phyloP scores from a whole-genome alignment of 2,329 filamentous ascomycete species.

The Xylariales sp. region DNA sequence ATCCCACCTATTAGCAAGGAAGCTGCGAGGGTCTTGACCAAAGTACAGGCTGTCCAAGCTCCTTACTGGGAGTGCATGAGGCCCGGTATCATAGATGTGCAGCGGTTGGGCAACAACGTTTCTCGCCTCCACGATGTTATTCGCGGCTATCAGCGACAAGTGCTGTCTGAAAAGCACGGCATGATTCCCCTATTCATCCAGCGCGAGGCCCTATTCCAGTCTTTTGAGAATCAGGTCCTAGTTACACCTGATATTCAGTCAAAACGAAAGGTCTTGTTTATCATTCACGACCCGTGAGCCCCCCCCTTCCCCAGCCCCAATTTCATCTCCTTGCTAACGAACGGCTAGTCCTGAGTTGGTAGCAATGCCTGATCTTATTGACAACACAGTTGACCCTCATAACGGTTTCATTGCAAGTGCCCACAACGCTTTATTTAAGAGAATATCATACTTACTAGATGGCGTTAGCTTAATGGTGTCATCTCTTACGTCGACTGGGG shows the following conservation, averaged over 20 bases:
- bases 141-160: constrained; percentile 78
- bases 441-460: constrained; percentile 37
- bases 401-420: constrained; percentile 87
- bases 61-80: constrained; percentile 91
- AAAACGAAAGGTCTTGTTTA: constrained; percentile 77
- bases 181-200: constrained; percentile 87
- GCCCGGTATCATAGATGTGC: constrained; percentile 69
- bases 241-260: constrained; percentile 78
- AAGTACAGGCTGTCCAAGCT: constrained; percentile 70
- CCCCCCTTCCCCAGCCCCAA: constrained; percentile 28
- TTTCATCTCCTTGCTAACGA: constrained; percentile 15
- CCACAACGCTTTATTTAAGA: background rate
- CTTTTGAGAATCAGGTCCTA: constrained; percentile 87
- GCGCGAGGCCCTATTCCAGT: constrained; percentile 75
- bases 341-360: constrained; percentile 72
- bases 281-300: constrained; percentile 89
- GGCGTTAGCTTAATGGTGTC: constrained; percentile 78
- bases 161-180: constrained; percentile 75
- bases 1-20: constrained; percentile 68
- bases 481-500: constrained; percentile 89
- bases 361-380: constrained; percentile 74
- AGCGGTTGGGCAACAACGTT: constrained; percentile 64
- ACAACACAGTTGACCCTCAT: constrained; percentile 80
- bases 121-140: constrained; percentile 83
- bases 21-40: constrained; percentile 66